These are phyloP conservation scores for Penicillium waksmanii DNA, from an alignment of 495 filamentous ascomycete species.

Conservation along the genomic window DNA sequence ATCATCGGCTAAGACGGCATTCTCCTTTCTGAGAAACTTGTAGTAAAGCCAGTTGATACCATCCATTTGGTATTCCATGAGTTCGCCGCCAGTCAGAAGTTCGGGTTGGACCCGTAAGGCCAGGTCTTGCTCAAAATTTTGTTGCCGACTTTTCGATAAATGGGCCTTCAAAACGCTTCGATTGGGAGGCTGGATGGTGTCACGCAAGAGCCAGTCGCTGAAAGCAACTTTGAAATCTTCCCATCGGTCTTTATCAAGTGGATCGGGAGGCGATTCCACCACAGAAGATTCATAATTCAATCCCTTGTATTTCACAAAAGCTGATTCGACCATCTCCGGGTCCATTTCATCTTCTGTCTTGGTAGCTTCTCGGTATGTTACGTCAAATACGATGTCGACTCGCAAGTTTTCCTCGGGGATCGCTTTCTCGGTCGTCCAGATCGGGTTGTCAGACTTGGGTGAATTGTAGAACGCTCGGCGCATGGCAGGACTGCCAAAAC, in stretches of 20 bases:
- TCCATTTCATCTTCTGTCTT: slow-evolving; percentile 42
- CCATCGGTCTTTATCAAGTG: slow-evolving; percentile 69
- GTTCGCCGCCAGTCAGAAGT: slow-evolving; percentile 71
- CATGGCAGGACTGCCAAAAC: slow-evolving; percentile 64
- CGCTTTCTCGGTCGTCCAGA: slow-evolving; percentile 74
- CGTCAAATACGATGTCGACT: slow-evolving; percentile 85
- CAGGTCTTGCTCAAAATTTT: slow-evolving; percentile 66
- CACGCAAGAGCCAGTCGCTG: slow-evolving; percentile 76
- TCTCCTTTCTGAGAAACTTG: slow-evolving; percentile 78
- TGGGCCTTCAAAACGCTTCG: slow-evolving; percentile 58
- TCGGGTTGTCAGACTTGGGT: slow-evolving; percentile 63
- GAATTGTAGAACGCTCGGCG: slow-evolving; percentile 74
- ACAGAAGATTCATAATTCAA: slow-evolving; percentile 89
- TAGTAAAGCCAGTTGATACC: slow-evolving; percentile 98
- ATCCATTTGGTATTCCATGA: slow-evolving; percentile 94
- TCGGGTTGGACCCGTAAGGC: slow-evolving; percentile 74
- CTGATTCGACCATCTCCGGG: slow-evolving; percentile 51
- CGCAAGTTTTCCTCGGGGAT: slow-evolving; percentile 82
- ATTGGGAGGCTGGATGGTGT: slow-evolving; percentile 65
- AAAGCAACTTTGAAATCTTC: slow-evolving; percentile 83
- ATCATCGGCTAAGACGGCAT: slow-evolving; percentile 95
- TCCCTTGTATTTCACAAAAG: slow-evolving; percentile 91
- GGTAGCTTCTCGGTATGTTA: slow-evolving; percentile 59
- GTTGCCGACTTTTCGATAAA: slow-evolving; percentile 60
- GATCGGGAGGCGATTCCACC: slow-evolving; percentile 83